A percentile compares a stretch with the other conserved stretches of the same genome.
Evolutionary conservation across 2,329 filamentous ascomycete genomes (phyloP).

Genomic region (Hymenoscyphus albidus): DNA sequence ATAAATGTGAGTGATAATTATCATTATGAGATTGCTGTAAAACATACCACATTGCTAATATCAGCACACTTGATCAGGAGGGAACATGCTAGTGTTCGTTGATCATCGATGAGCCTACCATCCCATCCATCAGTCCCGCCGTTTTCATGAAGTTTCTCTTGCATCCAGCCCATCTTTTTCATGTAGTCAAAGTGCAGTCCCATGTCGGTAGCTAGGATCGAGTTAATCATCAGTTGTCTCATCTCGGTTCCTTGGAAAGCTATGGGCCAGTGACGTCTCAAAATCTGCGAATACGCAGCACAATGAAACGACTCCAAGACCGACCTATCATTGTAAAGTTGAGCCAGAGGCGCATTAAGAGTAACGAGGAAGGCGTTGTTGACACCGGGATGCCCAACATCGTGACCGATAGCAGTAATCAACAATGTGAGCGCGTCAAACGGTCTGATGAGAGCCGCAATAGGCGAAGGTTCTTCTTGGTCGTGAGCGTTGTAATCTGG

Average conservation of each 20-base stretch:
- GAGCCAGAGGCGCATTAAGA: conserved; percentile 86
- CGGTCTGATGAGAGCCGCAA: conserved; percentile 73
- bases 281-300: conserved; percentile 92
- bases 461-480: conserved; percentile 46
- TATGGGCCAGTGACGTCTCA: conserved; percentile 85
- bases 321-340: conserved; percentile 94
- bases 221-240: conserved; percentile 90
- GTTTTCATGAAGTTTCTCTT: conserved; percentile 69
- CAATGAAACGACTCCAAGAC: conserved; percentile 97
- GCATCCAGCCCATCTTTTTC: conserved; percentile 76
- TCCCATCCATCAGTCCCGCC: conserved; percentile 70
- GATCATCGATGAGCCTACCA: conserved; percentile 68
- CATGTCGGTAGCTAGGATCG: conserved; percentile 98
- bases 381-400: conserved; percentile 94
- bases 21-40: not conserved
- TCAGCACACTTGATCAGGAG: conserved; percentile 96
- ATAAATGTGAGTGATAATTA: conserved; percentile 22
- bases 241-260: conserved; percentile 76
- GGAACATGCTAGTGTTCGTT: conserved; percentile 79
- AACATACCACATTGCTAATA: conserved; percentile 92
- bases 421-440: conserved; percentile 87
- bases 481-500: conserved; percentile 35
- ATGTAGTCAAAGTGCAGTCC: conserved; percentile 96
- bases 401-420: conserved; percentile 94
- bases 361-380: conserved; percentile 96